Evolutionary conservation across 176 grass and related monocot genomes (phyloP), one percentile per base, ranked within the genome.

Genomic region (Zoysia pacifica): DNA sequence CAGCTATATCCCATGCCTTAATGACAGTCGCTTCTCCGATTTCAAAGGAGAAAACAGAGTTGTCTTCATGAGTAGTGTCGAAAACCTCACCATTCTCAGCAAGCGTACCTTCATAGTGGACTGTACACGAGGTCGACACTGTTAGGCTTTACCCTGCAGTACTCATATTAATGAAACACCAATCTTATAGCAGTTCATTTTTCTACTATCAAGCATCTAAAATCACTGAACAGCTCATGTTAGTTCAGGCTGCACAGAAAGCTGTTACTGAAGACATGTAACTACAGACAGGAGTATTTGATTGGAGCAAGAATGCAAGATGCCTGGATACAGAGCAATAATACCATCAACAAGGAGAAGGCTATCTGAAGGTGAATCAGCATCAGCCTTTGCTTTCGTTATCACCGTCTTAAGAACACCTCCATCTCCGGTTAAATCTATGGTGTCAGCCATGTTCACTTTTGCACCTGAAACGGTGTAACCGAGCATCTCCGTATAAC

Each of bases 31-130:
- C 90, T 48, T 84, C 62, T 43, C 90, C 90, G 40, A 96, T 41
- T 80, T 96, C 82, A 82, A 97, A 97, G 35, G 87, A 80, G 80
- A 97, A 93, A 48, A 93, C 48, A 40, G 79, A 82, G 60, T 89
- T 91, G 81, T 94, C 84, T 83, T 89, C 92, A 46, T 88, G 89
- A 50, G 93, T 86, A 14, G 93, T 87, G 81, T 91, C 79, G 79
- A 95, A 91, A 59, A 90, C 84, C 75, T 90, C 84, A 36, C 89
- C 84, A 48, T 82, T 91, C 47, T 88, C 87, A 44, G 87, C 81
- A 65, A 90, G 79, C 5, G 72, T 90, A n/a, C 90, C 90, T 86
- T 96, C 87, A 35, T 86, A 96, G 62, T 92, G 93, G 72, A 93
- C 90, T 92, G 85, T 41, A 39, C 60, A 73, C 58, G 37, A 53